Base-by-base conservation (phyloP, 2,329 filamentous ascomycete species). In the Metarhizium album region DNA sequence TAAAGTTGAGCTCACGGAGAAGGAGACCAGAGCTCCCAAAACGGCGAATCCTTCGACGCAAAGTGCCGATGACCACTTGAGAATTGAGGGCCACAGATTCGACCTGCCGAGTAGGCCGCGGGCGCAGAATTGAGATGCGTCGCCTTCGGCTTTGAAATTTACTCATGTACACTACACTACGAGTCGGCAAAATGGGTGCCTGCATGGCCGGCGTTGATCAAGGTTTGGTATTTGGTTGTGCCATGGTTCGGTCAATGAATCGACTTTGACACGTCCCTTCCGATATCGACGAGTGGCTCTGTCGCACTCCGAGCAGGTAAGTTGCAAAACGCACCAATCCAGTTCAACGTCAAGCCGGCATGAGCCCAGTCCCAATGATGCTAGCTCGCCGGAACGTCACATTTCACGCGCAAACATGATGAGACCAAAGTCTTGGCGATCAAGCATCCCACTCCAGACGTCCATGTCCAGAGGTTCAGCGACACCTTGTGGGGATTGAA, bases 401-500 rank as follows among this genome's bases (percentile, higher is more conserved):
- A 24, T 24, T 2, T 35, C 16, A 47, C 42, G 40, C 13, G 14
- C 33, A 6, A 20, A 4, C 3, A 14, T 7, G 42, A 31, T 35
- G 47, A 49, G 52, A 49, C 46, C 46, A 20, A 47, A 47, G 48
- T 55, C 50, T 55, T 95, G 89, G 89, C 89, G 82, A 90, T 95
- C 89, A 88, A 95, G 88, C 88, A 67, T 93, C 82, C 79, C 87
- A 40, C 84, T 74, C 76, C 74, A 64, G 69, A 69, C 46, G 18
- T 29, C 8, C 63, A 64, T 51, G 60, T 64, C 67, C 67, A 64
- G 72, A 81, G 83, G 89, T 76, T 91, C 86, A 71, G 88, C 89
- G 89, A 95, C 89, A 95, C 89, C 89, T 90, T 78, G 65, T 75
- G 72, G 76, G 75, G 72, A 71, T 71, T 70, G 71, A 71, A 76